Percentiles rank a stretch among this genome's conserved stretches.
These are phyloP conservation scores for Flagelloscypha sp. DNA, from an alignment of 768 basidiomycete genomes.

Conservation along the genomic window DNA sequence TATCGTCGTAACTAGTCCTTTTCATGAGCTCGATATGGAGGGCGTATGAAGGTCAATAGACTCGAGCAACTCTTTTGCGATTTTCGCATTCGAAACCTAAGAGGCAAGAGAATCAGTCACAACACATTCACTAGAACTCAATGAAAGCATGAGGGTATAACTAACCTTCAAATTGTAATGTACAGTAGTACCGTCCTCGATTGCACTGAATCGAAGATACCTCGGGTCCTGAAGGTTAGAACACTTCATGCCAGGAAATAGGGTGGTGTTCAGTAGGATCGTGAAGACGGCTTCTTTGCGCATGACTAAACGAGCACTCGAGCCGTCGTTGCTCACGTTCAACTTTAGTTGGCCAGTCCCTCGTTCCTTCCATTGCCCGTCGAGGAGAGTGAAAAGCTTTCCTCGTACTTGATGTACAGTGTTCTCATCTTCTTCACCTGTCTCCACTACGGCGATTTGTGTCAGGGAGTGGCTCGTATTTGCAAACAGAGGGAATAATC, in stretches of 20 bases:
- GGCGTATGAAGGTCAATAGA: slow-evolving; percentile 39
- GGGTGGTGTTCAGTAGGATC: slow-evolving; percentile 61
- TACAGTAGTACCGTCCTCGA: slow-evolving; percentile 49
- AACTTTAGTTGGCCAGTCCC: slow-evolving; percentile 65
- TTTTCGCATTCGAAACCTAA: slow-evolving; percentile 62
- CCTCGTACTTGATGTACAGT: slow-evolving; percentile 71
- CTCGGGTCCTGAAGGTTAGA: slow-evolving; percentile 67
- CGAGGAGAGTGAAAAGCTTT: slow-evolving; percentile 58
- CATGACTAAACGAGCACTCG: slow-evolving; percentile 78
- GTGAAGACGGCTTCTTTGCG: slow-evolving; percentile 78
- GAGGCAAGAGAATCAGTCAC: slow-evolving; percentile 5
- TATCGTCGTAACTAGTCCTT: too few species aligned
- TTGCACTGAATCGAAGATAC: slow-evolving; percentile 68
- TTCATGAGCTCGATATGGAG: not conserved
- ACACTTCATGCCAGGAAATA: slow-evolving; percentile 76
- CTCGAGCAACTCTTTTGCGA: slow-evolving; percentile 61
- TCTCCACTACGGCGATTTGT: slow-evolving; percentile 40
- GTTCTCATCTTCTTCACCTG: slow-evolving; percentile 79
- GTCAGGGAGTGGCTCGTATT: not conserved
- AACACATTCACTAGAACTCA: slow-evolving; percentile 7
- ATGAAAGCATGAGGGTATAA: slow-evolving; percentile 5
- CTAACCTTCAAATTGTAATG: slow-evolving; percentile 74
- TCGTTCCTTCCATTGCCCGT: slow-evolving; percentile 67
- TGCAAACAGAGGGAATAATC: not conserved
- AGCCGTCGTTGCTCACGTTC: slow-evolving; percentile 61